Percentiles rank a stretch among this genome's conserved stretches.
These are phyloP conservation scores for Hypericum perforatum DNA, from an alignment of 345 rosid genomes.

Conservation along the genomic window DNA sequence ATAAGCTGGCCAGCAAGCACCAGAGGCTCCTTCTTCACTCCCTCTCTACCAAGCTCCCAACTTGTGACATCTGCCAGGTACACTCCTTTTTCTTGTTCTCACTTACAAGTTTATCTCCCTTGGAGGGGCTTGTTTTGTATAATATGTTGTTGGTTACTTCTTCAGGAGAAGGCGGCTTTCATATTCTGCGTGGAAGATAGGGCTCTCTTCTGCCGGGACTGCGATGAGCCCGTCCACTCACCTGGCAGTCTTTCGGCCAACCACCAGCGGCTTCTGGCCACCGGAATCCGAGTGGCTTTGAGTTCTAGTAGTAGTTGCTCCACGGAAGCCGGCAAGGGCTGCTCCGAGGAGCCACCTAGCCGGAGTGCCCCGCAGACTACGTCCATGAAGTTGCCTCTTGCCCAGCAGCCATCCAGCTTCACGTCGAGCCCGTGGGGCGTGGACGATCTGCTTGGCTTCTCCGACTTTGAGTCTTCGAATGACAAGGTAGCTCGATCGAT, in stretches of 20 bases:
- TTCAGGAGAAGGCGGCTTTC: conserved; percentile 89
- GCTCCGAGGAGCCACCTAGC: conserved; percentile 48
- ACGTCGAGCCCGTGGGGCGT: conserved; percentile 52
- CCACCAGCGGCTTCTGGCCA: conserved; percentile 85
- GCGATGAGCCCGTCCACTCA: conserved; percentile 73
- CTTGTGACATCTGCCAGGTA: conserved; percentile 90
- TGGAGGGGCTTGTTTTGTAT: neutral
- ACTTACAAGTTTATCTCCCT: neutral
- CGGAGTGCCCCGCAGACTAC: conserved; percentile 29
- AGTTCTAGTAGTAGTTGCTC: conserved; percentile 38
- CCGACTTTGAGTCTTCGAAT: conserved; percentile 44
- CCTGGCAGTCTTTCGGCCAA: conserved; percentile 71
- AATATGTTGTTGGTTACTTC: neutral
- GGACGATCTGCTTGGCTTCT: conserved; percentile 63
- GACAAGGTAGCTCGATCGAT: conserved; percentile 46
- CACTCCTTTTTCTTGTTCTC: neutral
- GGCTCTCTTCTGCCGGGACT: conserved; percentile 80
- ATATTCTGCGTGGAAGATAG: conserved; percentile 97
- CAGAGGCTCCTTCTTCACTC: conserved; percentile 82
- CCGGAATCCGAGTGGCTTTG: conserved; percentile 79
- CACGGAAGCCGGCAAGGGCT: conserved; percentile 33
- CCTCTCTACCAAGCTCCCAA: conserved; percentile 69
- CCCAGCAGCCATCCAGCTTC: conserved; percentile 33
- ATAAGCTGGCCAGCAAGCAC: conserved; percentile 91
- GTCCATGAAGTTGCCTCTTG: conserved; percentile 25